phyloP scores from a whole-genome alignment of 805 yeast genomes.

The Cyberlindnera subsufficiens region DNA sequence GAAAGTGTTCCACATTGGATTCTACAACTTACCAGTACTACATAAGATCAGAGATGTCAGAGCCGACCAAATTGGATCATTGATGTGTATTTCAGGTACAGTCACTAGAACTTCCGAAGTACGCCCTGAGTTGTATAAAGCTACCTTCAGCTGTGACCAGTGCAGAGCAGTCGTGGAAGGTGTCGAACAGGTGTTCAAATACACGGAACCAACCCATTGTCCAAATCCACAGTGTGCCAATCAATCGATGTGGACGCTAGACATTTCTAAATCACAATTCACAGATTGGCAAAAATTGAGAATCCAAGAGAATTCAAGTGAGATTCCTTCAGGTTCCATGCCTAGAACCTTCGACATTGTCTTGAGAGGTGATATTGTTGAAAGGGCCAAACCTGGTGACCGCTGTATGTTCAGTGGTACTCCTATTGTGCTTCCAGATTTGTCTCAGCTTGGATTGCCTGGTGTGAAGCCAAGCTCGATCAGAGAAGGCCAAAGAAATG shows the following conservation, averaged over 20 bases:
- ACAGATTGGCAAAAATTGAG: slow-evolving; percentile 96
- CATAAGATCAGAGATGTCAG: slow-evolving; percentile 85
- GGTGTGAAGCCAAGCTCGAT: slow-evolving; percentile 86
- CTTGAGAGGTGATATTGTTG: slow-evolving; percentile 89
- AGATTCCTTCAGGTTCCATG: slow-evolving; percentile 98
- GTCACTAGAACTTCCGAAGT: slow-evolving; percentile 96
- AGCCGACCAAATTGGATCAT: slow-evolving; percentile 81
- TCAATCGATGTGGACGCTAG: slow-evolving; percentile 78
- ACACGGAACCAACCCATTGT: slow-evolving; percentile 92
- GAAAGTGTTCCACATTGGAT: slow-evolving; percentile 81
- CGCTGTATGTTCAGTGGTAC: slow-evolving; percentile 91
- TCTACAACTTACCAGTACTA: slow-evolving; percentile 77
- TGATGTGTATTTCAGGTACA: slow-evolving; percentile 85
- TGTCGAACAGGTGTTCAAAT: slow-evolving; percentile 88
- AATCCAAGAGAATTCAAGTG: slow-evolving; percentile 93
- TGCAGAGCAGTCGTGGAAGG: slow-evolving; percentile 83
- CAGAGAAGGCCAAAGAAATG: slow-evolving; percentile 50
- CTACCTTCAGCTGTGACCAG: slow-evolving; percentile 81
- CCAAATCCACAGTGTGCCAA: slow-evolving; percentile 84
- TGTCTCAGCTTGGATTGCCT: slow-evolving; percentile 88
- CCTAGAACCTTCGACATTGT: slow-evolving; percentile 94
- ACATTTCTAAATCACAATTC: slow-evolving; percentile 78
- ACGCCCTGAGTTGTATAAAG: slow-evolving; percentile 86
- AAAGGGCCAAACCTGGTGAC: slow-evolving; percentile 96
- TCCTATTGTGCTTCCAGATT: slow-evolving; percentile 91